Evolutionary conservation across 345 rosid genomes (phyloP).

Genomic region (Pistacia atlantica): DNA sequence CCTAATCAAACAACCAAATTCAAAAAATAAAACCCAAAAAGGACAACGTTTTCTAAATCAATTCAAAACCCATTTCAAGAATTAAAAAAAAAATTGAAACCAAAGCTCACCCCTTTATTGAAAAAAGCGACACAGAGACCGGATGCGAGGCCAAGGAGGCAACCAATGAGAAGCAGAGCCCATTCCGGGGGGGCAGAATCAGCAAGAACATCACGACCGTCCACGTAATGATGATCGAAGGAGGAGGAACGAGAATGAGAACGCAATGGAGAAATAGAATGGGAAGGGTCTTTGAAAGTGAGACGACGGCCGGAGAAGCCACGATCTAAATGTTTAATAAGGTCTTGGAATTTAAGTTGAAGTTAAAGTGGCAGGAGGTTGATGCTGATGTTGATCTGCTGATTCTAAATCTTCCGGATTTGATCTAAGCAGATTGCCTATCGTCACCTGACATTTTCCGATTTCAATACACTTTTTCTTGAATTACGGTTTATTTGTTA

Average conservation of each 20-base stretch:
- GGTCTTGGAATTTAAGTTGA: slow-evolving; percentile 47
- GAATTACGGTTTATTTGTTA: no score
- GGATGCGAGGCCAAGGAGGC: slow-evolving; percentile 89
- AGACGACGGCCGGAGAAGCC: slow-evolving; percentile 59
- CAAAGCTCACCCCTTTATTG: slow-evolving; percentile 68
- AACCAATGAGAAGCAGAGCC: slow-evolving; percentile 88
- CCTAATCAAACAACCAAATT: slow-evolving; percentile 49
- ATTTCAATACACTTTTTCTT: neutral
- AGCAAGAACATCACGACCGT: slow-evolving; percentile 51
- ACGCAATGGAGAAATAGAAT: neutral
- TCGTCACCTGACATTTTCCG: slow-evolving; percentile 11
- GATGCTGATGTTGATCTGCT: slow-evolving; percentile 1
- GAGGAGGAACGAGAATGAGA: slow-evolving; percentile 32
- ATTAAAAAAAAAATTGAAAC: neutral
- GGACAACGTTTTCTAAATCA: neutral
- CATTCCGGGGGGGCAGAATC: slow-evolving; percentile 95
- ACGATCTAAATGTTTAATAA: slow-evolving; percentile 65
- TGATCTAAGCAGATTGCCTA: slow-evolving; percentile 12
- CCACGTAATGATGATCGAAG: slow-evolving; percentile 26
- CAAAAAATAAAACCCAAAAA: neutral
- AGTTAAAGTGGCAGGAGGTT: neutral
- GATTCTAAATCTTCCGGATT: slow-evolving; percentile 13
- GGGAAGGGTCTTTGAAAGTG: slow-evolving; percentile 42
- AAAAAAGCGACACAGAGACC: slow-evolving; percentile 94
- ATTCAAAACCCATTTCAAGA: no score